Conservation (phyloP, 257 asterid species). For the Lavandula angustifolia region DNA sequence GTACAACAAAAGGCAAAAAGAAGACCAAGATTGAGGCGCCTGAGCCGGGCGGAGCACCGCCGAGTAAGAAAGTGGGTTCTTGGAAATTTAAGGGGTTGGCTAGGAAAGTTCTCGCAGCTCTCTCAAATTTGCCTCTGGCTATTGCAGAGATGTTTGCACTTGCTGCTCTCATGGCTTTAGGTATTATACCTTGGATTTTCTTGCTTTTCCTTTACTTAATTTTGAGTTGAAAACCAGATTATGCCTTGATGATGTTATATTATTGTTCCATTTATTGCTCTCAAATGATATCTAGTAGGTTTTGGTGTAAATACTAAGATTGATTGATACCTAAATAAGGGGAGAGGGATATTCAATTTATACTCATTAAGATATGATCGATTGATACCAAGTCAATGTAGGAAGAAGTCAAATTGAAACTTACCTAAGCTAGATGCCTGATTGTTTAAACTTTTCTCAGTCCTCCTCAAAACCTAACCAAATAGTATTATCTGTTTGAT, state of each 20-base stretch:
- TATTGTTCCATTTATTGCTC: not conserved
- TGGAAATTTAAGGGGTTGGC: constrained; percentile 45
- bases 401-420: not conserved
- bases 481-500: not conserved
- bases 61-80: constrained; percentile 39
- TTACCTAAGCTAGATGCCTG: not conserved
- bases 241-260: not conserved
- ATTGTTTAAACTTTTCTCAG: too few relatives aligned
- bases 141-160: constrained; percentile 70
- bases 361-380: too few relatives aligned
- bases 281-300: not conserved
- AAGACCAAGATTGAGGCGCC: constrained; percentile 57
- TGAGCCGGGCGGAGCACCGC: constrained; percentile 52
- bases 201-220: constrained; percentile 10
- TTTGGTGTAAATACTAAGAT: too few relatives aligned
- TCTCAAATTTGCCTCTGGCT: constrained; percentile 81
- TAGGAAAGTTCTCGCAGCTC: constrained; percentile 52
- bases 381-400: too few relatives aligned
- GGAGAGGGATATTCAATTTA: too few relatives aligned
- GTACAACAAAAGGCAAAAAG: constrained; percentile 27
- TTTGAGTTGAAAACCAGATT: not conserved
- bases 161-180: constrained; percentile 88
- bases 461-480: too few relatives aligned
- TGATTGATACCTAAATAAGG: too few relatives aligned
- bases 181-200: constrained; percentile 37